phyloP scores from a whole-genome alignment of 106 monocot species.

The Acorus calamus region DNA sequence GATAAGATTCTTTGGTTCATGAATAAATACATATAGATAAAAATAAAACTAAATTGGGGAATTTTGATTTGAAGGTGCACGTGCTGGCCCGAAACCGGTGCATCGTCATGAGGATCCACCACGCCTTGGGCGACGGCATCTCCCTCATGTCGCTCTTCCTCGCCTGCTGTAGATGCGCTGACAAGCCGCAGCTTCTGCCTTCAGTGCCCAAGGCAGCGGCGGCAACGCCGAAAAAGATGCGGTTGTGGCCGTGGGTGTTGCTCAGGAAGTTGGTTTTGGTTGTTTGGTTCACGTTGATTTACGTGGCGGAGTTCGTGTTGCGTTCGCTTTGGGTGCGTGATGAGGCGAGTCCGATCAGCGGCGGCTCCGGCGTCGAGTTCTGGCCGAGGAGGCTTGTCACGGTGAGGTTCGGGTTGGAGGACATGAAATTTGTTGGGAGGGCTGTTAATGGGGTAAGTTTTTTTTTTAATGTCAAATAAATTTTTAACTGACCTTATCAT shows the following conservation, averaged over 20 bases:
- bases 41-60: too few relatives aligned
- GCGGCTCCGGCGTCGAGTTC: constrained; percentile 19
- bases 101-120: background rate
- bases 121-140: constrained; percentile 1
- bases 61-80: background rate
- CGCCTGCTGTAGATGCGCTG: background rate
- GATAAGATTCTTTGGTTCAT: too few relatives aligned
- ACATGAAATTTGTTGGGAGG: constrained; percentile 13
- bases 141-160: constrained; percentile 1
- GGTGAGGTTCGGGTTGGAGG: constrained; percentile 7
- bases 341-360: constrained; percentile 13
- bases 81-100: background rate
- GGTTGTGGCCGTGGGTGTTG: constrained; percentile 9
- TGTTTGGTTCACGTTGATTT: constrained; percentile 11
- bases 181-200: background rate
- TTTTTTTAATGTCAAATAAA: too few relatives aligned
- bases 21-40: too few relatives aligned
- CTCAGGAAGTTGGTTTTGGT: constrained; percentile 6
- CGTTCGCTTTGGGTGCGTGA: constrained; percentile 13
- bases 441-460: constrained; percentile 6
- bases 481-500: too few relatives aligned
- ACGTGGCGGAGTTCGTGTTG: constrained; percentile 5
- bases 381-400: constrained; percentile 19
- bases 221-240: background rate
- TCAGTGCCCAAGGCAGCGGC: background rate